These are phyloP conservation scores for Phytomonas francai DNA, from an alignment of 208 protist species.

Conservation along the genomic window DNA sequence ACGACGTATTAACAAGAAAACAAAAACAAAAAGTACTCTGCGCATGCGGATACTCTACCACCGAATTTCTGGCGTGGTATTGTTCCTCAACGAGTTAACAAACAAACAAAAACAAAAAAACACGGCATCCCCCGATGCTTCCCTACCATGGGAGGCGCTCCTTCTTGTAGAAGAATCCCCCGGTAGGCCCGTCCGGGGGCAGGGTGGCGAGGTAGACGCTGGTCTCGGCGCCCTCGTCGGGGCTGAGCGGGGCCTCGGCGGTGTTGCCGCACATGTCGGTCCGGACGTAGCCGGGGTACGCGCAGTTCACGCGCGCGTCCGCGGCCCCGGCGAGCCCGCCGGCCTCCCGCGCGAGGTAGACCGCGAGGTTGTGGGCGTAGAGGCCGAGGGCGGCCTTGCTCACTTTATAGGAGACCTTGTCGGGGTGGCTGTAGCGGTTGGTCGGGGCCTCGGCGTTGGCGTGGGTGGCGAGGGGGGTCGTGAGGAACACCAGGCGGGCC, in stretches of 20 bases:
- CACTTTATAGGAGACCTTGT: slow-evolving; percentile 45
- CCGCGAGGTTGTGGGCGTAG: slow-evolving; percentile 76
- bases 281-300: slow-evolving; percentile 68
- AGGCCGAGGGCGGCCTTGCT: slow-evolving; percentile 75
- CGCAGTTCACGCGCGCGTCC: slow-evolving; percentile 60
- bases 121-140: background rate
- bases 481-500: slow-evolving; percentile 60
- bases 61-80: too few species aligned
- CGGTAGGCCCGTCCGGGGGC: slow-evolving; percentile 66
- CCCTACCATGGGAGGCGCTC: slow-evolving; percentile 65
- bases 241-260: slow-evolving; percentile 27
- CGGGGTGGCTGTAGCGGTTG: slow-evolving; percentile 32
- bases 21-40: too few species aligned
- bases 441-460: slow-evolving; percentile 38
- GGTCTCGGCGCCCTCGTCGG: slow-evolving; percentile 73
- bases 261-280: slow-evolving; percentile 72
- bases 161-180: slow-evolving; percentile 73
- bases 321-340: slow-evolving; percentile 37
- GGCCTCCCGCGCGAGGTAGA: slow-evolving; percentile 40
- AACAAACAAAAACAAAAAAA: too few species aligned
- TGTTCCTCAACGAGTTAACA: too few species aligned
- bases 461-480: slow-evolving; percentile 59
- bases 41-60: too few species aligned
- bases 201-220: slow-evolving; percentile 67
- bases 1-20: too few species aligned